phyloP scores from a whole-genome alignment of 2,329 filamentous ascomycete species.

The Venturia oleaginea region DNA sequence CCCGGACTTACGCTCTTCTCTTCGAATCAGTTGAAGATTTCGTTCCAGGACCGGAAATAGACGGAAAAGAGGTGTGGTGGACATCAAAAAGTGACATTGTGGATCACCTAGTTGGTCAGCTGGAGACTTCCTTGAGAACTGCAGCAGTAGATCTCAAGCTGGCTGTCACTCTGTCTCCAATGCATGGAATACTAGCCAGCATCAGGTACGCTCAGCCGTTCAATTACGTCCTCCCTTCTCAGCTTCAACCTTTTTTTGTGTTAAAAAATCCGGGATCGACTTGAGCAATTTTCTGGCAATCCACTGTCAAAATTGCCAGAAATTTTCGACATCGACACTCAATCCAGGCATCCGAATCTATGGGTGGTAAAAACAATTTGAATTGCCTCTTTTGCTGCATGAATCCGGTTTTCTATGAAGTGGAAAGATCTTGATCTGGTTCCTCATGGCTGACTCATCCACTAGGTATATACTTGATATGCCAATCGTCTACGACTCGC shows the following conservation, averaged over 20 bases:
- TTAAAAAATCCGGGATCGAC: too few relatives aligned
- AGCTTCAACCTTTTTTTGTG: too few relatives aligned
- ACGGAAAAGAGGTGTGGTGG: constrained; percentile 22
- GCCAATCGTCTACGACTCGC: constrained; percentile 4
- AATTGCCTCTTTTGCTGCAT: too few relatives aligned
- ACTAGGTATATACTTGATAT: constrained; percentile 3
- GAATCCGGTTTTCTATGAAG: too few relatives aligned
- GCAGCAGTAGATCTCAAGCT: constrained; percentile 56
- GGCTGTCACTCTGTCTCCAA: constrained; percentile 42
- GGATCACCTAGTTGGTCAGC: constrained; percentile 45
- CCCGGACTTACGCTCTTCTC: constrained; percentile 62
- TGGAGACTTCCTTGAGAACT: constrained; percentile 57
- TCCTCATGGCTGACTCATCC: not conserved
- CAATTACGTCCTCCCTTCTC: constrained; percentile 10
- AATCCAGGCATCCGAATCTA: too few relatives aligned
- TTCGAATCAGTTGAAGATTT: constrained; percentile 31
- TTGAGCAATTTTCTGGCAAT: too few relatives aligned
- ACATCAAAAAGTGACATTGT: constrained; percentile 42
- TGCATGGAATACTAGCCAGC: constrained; percentile 36
- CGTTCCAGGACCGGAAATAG: not conserved
- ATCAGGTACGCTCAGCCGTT: constrained; percentile 23
- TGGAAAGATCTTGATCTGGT: too few relatives aligned
- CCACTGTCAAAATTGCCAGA: too few relatives aligned
- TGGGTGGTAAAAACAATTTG: too few relatives aligned
- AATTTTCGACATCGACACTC: too few relatives aligned